Base-by-base conservation (phyloP, 225 moss, liverwort and hornwort species). In the Bryoerythrophyllum caledonicum region DNA sequence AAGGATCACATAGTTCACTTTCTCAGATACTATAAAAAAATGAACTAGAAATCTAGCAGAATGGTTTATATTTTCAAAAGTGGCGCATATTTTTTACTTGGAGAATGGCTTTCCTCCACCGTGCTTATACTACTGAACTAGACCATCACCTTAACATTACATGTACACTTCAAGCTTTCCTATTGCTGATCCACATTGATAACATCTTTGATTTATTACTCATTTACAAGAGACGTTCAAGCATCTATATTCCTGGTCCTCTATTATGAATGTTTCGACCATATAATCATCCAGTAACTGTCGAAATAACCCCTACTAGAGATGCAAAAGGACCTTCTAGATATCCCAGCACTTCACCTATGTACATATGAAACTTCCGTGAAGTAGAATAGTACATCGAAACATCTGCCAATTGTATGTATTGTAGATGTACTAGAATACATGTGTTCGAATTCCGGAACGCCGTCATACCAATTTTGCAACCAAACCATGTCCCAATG, bases 101-200 rank as follows among this genome's bases (percentile, higher is more conserved):
- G 40, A 71, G 12, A 16, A 25, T 56, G 19, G n/a, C 30, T 20
- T 28, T 30, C 70, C n/a, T 56, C 26, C 27, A 71, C 41, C 7
- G 60, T 44, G 23, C 67, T 2, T 3, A 11, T 28, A 53, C 20
- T 44, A 11, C 38, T 60, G 7, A n/a, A 24, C 34, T 17, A 10
- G 4, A 65, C 70, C 41, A 65, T 65, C 54, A 52, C 23, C 30
- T 70, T 58, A 10, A 35, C 58, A n/a, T 41, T 35, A n/a, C 21
- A 55, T 55, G 11, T 55, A 52, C 3, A 81, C 5, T 44, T 76
- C 53, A 67, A 65, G 13, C 30, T 34, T 15, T 63, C 32, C 63
- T 55, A 10, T 20, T 71, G 25, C 53, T 60, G 67, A 65, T 35
- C 17, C 54, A 46, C 48, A 16, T 19, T 49, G 48, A 7, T 17